These are phyloP conservation scores for Monascus purpureus DNA, from an alignment of 495 filamentous ascomycete species.

Conservation along the genomic window DNA sequence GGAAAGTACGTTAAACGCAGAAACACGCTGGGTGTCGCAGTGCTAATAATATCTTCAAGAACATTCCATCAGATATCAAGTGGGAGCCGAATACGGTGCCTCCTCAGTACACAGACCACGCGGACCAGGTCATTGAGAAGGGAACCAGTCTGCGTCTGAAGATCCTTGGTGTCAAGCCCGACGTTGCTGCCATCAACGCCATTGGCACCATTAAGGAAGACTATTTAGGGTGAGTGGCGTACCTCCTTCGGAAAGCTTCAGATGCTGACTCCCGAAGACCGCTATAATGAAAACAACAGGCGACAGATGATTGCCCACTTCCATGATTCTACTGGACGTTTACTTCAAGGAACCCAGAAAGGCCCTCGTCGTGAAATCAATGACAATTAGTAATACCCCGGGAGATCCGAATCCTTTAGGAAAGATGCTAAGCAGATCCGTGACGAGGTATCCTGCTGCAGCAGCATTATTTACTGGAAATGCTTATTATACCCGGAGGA, in stretches of 20 bases:
- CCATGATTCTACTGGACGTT: too few relatives aligned
- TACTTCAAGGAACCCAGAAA: too few relatives aligned
- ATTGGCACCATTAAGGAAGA: conserved; percentile 95
- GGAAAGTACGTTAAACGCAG: conserved; percentile 45
- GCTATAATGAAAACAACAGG: conserved; percentile 14
- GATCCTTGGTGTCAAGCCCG: conserved; percentile 79
- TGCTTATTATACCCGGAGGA: too few relatives aligned
- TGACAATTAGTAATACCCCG: too few relatives aligned
- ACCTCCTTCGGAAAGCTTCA: not conserved
- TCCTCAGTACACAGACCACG: conserved; percentile 71
- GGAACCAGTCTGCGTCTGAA: conserved; percentile 87
- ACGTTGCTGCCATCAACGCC: conserved; percentile 86
- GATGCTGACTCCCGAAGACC: conserved; percentile 13
- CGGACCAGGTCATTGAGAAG: conserved; percentile 85
- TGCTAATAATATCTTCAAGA: conserved; percentile 37
- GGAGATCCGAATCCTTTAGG: too few relatives aligned
- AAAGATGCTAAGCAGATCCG: too few relatives aligned
- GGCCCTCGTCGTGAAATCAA: too few relatives aligned
- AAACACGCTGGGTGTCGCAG: not conserved
- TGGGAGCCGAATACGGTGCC: conserved; percentile 85
- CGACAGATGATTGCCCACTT: too few relatives aligned
- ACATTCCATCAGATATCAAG: conserved; percentile 83
- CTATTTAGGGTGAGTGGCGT: conserved; percentile 33
- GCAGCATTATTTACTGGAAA: too few relatives aligned
- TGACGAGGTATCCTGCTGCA: too few relatives aligned